Percentiles rank a stretch among this genome's conserved stretches.
phyloP scores from a whole-genome alignment of 768 basidiomycete species.

The Pisolithus marmoratus region DNA sequence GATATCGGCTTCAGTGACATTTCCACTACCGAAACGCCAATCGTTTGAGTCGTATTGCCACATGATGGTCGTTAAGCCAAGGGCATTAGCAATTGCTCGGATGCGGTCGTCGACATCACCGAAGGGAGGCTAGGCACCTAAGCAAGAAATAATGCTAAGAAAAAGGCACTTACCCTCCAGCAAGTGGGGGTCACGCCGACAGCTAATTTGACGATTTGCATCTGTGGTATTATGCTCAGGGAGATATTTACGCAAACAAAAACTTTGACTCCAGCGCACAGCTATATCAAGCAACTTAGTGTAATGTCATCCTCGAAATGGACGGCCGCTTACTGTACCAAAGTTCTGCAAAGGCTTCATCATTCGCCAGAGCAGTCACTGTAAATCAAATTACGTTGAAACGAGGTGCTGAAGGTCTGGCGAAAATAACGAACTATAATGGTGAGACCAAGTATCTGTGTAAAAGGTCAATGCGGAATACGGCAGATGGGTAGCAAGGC shows the following conservation, averaged over 20 bases:
- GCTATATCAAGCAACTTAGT: slow-evolving; percentile 10
- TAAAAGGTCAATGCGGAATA: neutral
- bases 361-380: slow-evolving; percentile 58
- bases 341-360: slow-evolving; percentile 70
- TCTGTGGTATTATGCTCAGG: slow-evolving; percentile 19
- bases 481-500: neutral
- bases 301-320: neutral
- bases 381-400: neutral
- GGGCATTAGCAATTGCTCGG: slow-evolving; percentile 58
- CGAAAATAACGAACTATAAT: slow-evolving; percentile 37
- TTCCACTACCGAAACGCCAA: slow-evolving; percentile 56
- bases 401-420: neutral
- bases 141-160: neutral
- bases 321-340: slow-evolving; percentile 51
- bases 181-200: slow-evolving; percentile 53
- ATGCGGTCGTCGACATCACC: slow-evolving; percentile 75
- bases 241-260: neutral
- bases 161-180: slow-evolving; percentile 42
- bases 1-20: slow-evolving; percentile 39
- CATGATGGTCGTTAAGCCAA: slow-evolving; percentile 66
- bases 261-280: slow-evolving; percentile 12
- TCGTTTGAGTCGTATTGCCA: slow-evolving; percentile 72
- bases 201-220: slow-evolving; percentile 50
- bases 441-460: slow-evolving; percentile 30
- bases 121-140: slow-evolving; percentile 45